Base-by-base conservation (phyloP, 129 eudicot species). In the Lactuca saligna region DNA sequence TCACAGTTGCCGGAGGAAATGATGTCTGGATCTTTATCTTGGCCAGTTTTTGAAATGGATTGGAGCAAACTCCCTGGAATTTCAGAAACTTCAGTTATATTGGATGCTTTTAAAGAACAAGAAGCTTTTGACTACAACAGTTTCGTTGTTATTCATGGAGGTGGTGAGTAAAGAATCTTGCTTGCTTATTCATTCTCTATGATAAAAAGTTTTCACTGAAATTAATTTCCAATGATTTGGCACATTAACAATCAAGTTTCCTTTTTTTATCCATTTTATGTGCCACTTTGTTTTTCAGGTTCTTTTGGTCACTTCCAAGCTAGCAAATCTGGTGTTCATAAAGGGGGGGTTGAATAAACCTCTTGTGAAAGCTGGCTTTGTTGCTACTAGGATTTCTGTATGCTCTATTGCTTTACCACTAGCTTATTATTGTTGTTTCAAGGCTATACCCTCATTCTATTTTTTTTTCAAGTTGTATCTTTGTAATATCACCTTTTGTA, bases 281-380 rank as follows among this genome's bases (percentile, higher is more conserved):
- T n/a, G n/a, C n/a, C n/a, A n/a, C n/a, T n/a, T n/a, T 74, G 79
- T n/a, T 51, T 59, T 57, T 61, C 83, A 93, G 99, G 99, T 51
- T 93, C 99, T 46, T 93, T 89, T 82, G 99, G 99, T 63, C 99
- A 93, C 69, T 93, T 93, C 79, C 99, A 93, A 82, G 99, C 99
- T 62, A 89, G 99, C 84, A 93, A 85, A 66, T 93, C 99, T 20
- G 92, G 95, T 65, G 99, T 93, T 68, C 99, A 93, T 74, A 87
- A n/a, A n/a, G n/a, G n/a, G n/a, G n/a, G n/a, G n/a, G n/a, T n/a
- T n/a, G n/a, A n/a, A n/a, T n/a, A n/a, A 58, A 74, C 82, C 90
- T 61, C 85, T 93, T 41, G 99, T 89, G 65, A 89, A 89, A 76
- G 86, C 99, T 75, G 99, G 99, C 65, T 89, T 93, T 71, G 99